Base-by-base conservation (phyloP, 192 early-diverging fungal species). In the Entrophospora sp. region DNA sequence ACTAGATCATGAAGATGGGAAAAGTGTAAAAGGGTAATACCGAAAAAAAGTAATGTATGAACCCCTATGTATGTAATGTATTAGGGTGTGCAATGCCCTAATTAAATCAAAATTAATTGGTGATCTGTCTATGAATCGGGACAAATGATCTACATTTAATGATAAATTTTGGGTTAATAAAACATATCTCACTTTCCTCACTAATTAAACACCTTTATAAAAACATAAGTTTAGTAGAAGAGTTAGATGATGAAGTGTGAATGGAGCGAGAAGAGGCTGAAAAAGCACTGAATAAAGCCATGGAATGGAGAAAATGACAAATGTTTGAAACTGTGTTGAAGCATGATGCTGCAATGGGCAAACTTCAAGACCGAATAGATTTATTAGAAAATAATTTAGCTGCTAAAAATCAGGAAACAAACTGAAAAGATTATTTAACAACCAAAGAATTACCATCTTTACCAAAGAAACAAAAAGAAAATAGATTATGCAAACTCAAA, bases 321-420 rank as follows among this genome's bases (percentile, higher is more conserved):
- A n/a, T n/a, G n/a, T n/a, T n/a, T n/a, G n/a, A n/a, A n/a, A n/a
- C n/a, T n/a, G n/a, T n/a, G n/a, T n/a, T n/a, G n/a, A n/a, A n/a
- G n/a, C n/a, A n/a, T n/a, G n/a, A n/a, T n/a, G n/a, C n/a, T n/a
- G n/a, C n/a, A n/a, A n/a, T n/a, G n/a, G n/a, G n/a, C n/a, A n/a
- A n/a, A n/a, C n/a, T n/a, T n/a, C n/a, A n/a, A n/a, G 53, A 56
- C 32, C 28, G 24, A 56, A 56, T 56, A 56, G 28, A 56, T 27
- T 56, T 32, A 56, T 56, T 56, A 34, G 28, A 56, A 56, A 56
- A 32, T 56, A 56, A 34, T 56, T 56, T 56, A 34, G 25, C 32
- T n/a, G n/a, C n/a, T n/a, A n/a, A n/a, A n/a, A n/a, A n/a, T n/a
- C n/a, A n/a, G n/a, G n/a, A n/a, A n/a, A n/a, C n/a, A n/a, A n/a